Percentiles rank a stretch among this genome's conserved stretches.
These are phyloP conservation scores for Citrus glauca DNA, from an alignment of 345 rosid genomes.

Conservation along the genomic window DNA sequence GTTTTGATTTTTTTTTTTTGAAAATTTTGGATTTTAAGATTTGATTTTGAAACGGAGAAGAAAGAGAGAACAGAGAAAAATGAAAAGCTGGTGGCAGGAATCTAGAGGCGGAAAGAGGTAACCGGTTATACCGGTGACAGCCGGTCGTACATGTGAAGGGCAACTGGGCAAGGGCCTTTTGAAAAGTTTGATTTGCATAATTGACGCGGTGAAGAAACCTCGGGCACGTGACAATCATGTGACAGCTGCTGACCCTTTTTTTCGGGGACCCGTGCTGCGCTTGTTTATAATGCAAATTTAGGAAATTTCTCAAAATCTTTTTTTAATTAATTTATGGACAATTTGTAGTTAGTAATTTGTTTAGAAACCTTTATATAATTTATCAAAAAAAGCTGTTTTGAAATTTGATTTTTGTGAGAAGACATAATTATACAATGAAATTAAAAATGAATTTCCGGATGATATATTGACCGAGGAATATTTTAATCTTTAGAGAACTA, in stretches of 20 bases:
- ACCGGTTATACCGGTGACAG: conserved; percentile 5
- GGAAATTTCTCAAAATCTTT: no score
- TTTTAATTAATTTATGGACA: no score
- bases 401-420: no score
- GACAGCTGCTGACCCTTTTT: not conserved
- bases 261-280: not conserved
- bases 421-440: no score
- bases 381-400: no score
- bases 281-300: not conserved
- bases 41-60: not conserved
- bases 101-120: not conserved
- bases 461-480: no score
- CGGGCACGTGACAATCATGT: not conserved
- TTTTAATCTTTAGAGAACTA: no score
- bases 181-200: not conserved
- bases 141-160: not conserved
- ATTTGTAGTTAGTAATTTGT: no score
- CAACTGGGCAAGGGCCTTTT: not conserved
- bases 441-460: no score
- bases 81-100: not conserved
- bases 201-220: not conserved
- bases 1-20: not conserved
- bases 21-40: not conserved
- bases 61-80: not conserved
- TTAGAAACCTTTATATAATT: no score